These are phyloP conservation scores for Chlorociboria aeruginascens DNA, from an alignment of 495 filamentous ascomycete species.

Conservation along the genomic window DNA sequence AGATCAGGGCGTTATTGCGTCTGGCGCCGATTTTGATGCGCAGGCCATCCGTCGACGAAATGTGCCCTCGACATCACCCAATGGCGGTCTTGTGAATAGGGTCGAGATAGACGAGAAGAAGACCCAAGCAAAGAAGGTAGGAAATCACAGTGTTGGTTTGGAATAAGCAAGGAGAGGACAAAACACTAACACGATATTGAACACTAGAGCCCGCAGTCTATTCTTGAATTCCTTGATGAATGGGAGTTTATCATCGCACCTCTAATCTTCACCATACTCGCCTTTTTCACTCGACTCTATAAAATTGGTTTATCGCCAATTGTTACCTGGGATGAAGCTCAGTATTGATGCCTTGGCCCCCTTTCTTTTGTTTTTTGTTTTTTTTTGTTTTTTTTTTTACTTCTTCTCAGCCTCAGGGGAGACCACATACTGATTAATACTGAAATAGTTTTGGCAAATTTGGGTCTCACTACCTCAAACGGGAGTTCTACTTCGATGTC, in stretches of 20 bases:
- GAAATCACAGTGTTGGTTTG: neutral
- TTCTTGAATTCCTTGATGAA: constrained; percentile 54
- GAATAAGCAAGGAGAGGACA: no score
- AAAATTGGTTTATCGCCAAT: constrained; percentile 92
- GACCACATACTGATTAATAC: constrained; percentile 1
- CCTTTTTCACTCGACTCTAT: constrained; percentile 91
- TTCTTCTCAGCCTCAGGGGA: constrained; percentile 7
- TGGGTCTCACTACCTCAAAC: constrained; percentile 95
- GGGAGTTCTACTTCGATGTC: constrained; percentile 99
- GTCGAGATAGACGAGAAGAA: constrained; percentile 51
- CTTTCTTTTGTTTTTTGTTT: no score
- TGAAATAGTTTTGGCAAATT: constrained; percentile 86
- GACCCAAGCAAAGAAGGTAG: constrained; percentile 47
- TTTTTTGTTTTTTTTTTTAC: no score
- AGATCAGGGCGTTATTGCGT: constrained; percentile 41
- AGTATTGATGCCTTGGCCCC: constrained; percentile 43
- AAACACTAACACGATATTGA: no score
- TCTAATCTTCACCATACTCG: constrained; percentile 71
- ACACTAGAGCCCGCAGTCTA: constrained; percentile 25
- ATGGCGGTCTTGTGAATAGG: constrained; percentile 9
- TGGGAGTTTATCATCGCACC: constrained; percentile 86
- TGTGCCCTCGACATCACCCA: constrained; percentile 34
- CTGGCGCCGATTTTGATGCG: constrained; percentile 50
- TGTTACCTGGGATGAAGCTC: constrained; percentile 97
- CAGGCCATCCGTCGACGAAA: constrained; percentile 67